Conservation (phyloP, 305 asterid species). For the Andrographis paniculata region DNA sequence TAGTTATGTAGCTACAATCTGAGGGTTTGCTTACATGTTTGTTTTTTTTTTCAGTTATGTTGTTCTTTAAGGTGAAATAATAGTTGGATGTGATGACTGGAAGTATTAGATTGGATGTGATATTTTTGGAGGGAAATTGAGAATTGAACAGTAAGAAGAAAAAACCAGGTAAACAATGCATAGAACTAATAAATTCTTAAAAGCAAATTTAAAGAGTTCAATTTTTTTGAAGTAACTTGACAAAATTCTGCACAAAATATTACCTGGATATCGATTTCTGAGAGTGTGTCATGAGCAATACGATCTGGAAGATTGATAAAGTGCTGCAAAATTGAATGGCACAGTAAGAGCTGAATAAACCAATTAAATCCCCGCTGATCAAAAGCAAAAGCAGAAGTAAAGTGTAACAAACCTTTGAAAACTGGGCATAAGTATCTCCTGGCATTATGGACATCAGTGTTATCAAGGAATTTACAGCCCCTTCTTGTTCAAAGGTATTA, state of each 20-base stretch:
- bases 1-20: too few species aligned
- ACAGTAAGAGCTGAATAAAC: constrained; percentile 18
- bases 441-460: constrained; percentile 87
- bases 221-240: neutral
- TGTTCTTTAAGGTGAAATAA: too few species aligned
- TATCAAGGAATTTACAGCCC: constrained; percentile 67
- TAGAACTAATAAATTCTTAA: neutral
- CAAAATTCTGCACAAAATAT: neutral
- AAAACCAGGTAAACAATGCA: neutral
- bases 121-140: too few species aligned
- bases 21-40: too few species aligned
- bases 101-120: too few species aligned
- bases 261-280: constrained; percentile 90
- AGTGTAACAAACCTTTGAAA: constrained; percentile 57
- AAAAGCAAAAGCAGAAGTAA: neutral
- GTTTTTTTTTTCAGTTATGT: too few species aligned
- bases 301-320: constrained; percentile 71
- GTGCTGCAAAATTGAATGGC: constrained; percentile 43
- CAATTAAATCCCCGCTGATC: constrained; percentile 13
- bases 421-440: constrained; percentile 74
- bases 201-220: neutral
- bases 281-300: constrained; percentile 55
- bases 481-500: constrained; percentile 60
- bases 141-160: neutral
- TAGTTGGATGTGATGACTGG: too few species aligned